Conservation (phyloP, 352 stramenopile genomes). For the Pseudoperonospora humuli region DNA sequence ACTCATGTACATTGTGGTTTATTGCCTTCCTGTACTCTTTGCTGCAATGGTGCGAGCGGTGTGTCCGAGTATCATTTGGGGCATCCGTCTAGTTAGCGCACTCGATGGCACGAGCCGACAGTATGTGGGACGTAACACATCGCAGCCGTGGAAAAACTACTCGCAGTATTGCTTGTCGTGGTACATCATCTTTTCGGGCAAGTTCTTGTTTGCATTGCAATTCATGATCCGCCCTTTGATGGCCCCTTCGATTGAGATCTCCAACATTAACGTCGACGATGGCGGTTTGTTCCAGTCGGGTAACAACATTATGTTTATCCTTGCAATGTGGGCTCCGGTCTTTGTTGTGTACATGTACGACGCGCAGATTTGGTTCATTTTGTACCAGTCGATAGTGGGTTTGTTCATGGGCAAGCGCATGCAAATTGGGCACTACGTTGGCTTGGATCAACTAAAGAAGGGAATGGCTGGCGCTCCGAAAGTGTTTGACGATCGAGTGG, state of each 20-base stretch:
- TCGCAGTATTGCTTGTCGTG: constrained; percentile 58
- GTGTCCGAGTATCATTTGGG: constrained; percentile 43
- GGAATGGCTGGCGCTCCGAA: constrained; percentile 52
- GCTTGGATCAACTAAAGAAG: constrained; percentile 53
- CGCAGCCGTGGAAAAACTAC: constrained; percentile 54
- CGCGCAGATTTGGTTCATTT: constrained; percentile 81
- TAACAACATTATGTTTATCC: constrained; percentile 78
- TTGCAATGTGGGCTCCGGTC: constrained; percentile 64
- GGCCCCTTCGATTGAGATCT: constrained; percentile 67
- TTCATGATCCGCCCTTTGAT: constrained; percentile 82
- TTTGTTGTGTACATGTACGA: constrained; percentile 86
- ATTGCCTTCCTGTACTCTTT: constrained; percentile 48
- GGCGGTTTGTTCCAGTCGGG: constrained; percentile 53
- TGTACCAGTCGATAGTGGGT: constrained; percentile 73
- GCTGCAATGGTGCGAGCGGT: constrained; percentile 45
- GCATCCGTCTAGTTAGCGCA: constrained; percentile 48
- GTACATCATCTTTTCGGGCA: constrained; percentile 63
- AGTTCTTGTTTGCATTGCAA: constrained; percentile 74
- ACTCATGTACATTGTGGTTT: constrained; percentile 47
- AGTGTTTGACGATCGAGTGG: constrained; percentile 64
- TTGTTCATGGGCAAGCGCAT: constrained; percentile 65
- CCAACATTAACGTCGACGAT: constrained; percentile 45
- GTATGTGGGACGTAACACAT: constrained; percentile 72
- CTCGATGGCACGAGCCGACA: constrained; percentile 64
- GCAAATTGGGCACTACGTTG: constrained; percentile 70